Base-by-base conservation (phyloP, 208 protist species). In the Porcisia deanei region DNA sequence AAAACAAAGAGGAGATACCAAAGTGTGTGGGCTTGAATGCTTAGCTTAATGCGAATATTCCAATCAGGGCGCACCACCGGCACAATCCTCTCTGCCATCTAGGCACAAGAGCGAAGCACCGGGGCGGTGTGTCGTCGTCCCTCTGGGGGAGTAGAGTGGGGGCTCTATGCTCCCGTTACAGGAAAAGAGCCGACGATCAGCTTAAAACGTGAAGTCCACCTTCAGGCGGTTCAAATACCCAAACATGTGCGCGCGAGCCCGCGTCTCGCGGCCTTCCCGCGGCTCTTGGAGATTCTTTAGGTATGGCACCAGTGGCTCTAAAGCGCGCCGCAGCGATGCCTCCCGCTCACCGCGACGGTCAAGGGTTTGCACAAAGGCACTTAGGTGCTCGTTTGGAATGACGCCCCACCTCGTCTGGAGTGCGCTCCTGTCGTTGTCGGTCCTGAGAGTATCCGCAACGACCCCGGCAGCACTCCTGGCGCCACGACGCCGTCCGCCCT, bases 181-280 rank as follows among this genome's bases (percentile, higher is more conserved):
- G 7, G 20, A 45, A 22, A 6, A 34, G 20, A 66, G n/a, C 16
- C 1, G 2, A 18, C 47, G 16, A 39, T 34, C 41, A n/a, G 53
- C 12, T 59, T 47, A 76, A 52, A 61, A 66, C 37, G 61, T 69
- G 41, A 89, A 90, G 58, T 77, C 83, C 16, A 61, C 61, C 67
- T 91, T 94, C 30, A 97, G 79, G 41, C 80, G 82, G 72, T 97
- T 97, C 39, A 93, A 41, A 74, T 97, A 97, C 45, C 93, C 91
- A 59, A 91, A 89, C 60, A 82, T 91, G 68, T 91, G 83, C 14
- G 91, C 82, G 6, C 91, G 84, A 8, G 84, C 66, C n/a, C 93
- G 88, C 0, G 93, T 97, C 16, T 87, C 68, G 52, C 88, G 87
- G 2, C 77, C 84, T 14, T 84, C 78, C 22, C 80, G 77, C 3